A percentile compares a stretch with the other conserved stretches of the same genome.
Conservation (phyloP, 345 rosid genomes). For the Heritiera littoralis region DNA sequence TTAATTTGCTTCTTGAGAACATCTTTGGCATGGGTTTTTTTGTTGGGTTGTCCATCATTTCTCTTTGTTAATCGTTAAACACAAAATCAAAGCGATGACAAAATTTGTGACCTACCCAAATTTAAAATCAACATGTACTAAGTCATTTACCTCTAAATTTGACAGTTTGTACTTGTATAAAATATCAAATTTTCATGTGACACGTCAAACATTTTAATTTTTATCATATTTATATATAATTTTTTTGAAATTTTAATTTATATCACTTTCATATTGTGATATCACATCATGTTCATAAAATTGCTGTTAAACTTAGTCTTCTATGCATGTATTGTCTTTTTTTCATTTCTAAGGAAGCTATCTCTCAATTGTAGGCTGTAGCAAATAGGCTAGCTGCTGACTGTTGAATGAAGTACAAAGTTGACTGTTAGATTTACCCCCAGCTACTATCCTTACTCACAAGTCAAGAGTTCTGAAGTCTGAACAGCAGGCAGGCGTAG, state of each 20-base stretch:
- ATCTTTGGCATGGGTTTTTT: neutral
- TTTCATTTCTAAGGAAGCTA: neutral
- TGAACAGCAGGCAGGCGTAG: slow-evolving; percentile 24
- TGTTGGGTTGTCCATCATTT: neutral
- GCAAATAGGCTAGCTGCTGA: neutral
- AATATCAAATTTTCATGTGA: no score
- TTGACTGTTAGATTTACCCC: slow-evolving; percentile 35
- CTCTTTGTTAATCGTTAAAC: neutral
- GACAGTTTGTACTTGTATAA: no score
- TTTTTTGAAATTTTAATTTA: no score
- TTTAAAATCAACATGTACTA: no score
- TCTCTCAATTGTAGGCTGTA: neutral
- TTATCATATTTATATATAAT: no score
- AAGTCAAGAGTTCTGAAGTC: slow-evolving; percentile 25
- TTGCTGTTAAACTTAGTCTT: neutral
- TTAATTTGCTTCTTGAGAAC: neutral
- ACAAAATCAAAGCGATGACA: neutral
- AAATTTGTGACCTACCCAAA: neutral
- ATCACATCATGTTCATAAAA: no score
- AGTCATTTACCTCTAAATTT: no score
- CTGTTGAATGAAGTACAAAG: neutral
- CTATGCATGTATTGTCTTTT: neutral
- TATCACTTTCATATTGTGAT: no score
- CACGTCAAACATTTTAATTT: no score
- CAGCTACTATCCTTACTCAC: neutral